Conservation (phyloP, 2,329 filamentous ascomycete genomes). For the Fusarium verticillioides region DNA sequence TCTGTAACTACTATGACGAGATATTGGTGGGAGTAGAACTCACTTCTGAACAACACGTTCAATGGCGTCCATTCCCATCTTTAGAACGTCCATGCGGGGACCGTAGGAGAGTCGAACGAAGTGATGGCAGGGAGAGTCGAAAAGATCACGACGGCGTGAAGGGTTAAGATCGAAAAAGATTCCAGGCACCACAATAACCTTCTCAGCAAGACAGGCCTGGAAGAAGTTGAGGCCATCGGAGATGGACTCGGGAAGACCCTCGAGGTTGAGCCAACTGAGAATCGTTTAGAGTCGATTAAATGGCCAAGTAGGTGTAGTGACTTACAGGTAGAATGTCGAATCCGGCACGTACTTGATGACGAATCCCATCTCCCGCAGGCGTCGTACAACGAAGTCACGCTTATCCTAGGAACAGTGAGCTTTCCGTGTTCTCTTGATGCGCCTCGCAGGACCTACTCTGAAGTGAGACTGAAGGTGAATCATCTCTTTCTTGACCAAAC, state of each 20-base stretch:
- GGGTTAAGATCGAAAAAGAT: constrained; percentile 99
- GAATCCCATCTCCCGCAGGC: constrained; percentile 89
- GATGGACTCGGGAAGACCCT: constrained; percentile 79
- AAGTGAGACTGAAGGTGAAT: constrained; percentile 89
- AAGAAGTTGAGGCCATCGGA: constrained; percentile 97
- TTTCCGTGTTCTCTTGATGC: background rate
- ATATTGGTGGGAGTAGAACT: constrained; percentile 39
- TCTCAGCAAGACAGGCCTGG: constrained; percentile 90
- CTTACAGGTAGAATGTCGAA: constrained; percentile 92
- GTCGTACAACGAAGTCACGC: constrained; percentile 87
- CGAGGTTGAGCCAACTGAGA: constrained; percentile 67
- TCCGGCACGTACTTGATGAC: constrained; percentile 85
- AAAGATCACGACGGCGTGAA: constrained; percentile 86
- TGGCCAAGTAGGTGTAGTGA: background rate
- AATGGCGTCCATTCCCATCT: constrained; percentile 84
- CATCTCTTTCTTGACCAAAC: constrained; percentile 86
- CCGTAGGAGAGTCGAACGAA: constrained; percentile 89
- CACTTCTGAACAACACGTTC: constrained; percentile 82
- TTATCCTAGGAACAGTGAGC: constrained; percentile 67
- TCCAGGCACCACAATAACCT: constrained; percentile 95
- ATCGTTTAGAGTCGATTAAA: background rate
- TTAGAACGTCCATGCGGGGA: constrained; percentile 80
- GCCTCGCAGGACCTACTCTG: constrained; percentile 57
- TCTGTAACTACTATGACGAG: background rate
- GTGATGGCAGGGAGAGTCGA: constrained; percentile 94